Percentiles rank a stretch among this genome's conserved stretches.
These are phyloP conservation scores for Acephala macrosclerotiorum DNA, from an alignment of 2,329 filamentous ascomycete species.

Conservation along the genomic window DNA sequence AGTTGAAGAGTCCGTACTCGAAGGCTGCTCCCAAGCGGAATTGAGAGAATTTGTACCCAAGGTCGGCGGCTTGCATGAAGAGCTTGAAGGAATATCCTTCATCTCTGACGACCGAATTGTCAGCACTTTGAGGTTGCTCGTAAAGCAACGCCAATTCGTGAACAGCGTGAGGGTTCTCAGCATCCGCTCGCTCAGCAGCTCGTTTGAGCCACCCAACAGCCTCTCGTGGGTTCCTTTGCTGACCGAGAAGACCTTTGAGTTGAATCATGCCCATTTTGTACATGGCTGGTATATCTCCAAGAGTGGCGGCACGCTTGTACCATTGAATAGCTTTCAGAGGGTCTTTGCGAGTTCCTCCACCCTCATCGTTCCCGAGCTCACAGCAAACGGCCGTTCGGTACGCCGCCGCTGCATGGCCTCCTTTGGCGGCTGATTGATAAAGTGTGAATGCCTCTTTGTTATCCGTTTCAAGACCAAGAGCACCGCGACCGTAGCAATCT, in stretches of 20 bases:
- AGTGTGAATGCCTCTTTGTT: constrained; percentile 91
- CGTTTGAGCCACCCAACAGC: constrained; percentile 92
- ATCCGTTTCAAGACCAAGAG: constrained; percentile 80
- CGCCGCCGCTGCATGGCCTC: constrained; percentile 83
- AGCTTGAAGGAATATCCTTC: constrained; percentile 82
- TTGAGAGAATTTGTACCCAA: constrained; percentile 96
- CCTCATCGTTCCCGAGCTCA: constrained; percentile 93
- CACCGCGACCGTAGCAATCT: constrained; percentile 85
- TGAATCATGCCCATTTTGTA: constrained; percentile 98
- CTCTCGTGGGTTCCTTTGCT: constrained; percentile 81
- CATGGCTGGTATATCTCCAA: constrained; percentile 94
- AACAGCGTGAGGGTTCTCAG: constrained; percentile 91
- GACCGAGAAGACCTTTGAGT: constrained; percentile 91
- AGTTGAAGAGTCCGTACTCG: constrained; percentile 87
- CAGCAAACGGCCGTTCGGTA: constrained; percentile 97
- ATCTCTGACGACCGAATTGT: constrained; percentile 76
- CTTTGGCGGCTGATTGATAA: constrained; percentile 93
- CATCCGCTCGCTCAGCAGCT: constrained; percentile 85
- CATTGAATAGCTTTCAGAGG: constrained; percentile 95
- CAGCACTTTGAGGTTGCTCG: constrained; percentile 62
- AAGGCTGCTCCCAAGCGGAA: constrained; percentile 87
- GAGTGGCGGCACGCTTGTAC: constrained; percentile 91
- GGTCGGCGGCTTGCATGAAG: constrained; percentile 83
- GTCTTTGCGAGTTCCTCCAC: constrained; percentile 90
- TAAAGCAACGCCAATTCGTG: constrained; percentile 82